Evolutionary conservation across 139 green algal genomes (phyloP).

Genomic region (Haematococcus sp.): DNA sequence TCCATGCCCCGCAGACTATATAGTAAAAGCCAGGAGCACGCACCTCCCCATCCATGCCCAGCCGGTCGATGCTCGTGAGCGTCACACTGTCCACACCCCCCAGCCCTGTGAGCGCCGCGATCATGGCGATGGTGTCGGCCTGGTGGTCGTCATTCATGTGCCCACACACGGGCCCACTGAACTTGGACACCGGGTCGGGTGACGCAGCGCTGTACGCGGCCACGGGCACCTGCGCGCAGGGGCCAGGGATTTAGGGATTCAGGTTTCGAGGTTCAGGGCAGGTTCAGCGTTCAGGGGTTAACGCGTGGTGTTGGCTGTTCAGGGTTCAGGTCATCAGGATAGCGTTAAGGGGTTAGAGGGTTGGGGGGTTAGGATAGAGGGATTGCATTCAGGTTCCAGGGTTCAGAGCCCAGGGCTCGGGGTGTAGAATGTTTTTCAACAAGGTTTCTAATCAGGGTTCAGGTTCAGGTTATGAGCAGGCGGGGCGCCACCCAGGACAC

Average conservation of each 20-base stretch:
- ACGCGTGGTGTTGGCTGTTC: no score
- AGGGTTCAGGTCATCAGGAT: no score
- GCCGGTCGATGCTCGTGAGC: conserved; percentile 68
- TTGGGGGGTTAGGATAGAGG: no score
- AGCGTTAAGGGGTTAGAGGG: no score
- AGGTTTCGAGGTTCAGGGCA: neutral
- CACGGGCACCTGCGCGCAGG: conserved; percentile 38
- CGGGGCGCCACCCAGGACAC: no score
- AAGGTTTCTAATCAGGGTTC: no score
- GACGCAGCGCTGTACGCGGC: conserved; percentile 55
- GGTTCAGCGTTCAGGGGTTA: neutral
- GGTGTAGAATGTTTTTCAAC: no score
- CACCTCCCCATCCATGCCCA: conserved; percentile 54
- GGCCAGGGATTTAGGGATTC: neutral
- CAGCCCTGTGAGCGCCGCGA: conserved; percentile 56
- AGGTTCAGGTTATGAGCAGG: no score
- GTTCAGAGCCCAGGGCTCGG: no score
- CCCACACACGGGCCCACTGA: conserved; percentile 61
- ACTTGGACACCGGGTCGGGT: conserved; percentile 73
- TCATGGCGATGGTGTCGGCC: conserved; percentile 55
- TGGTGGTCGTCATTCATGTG: conserved; percentile 87
- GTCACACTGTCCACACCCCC: conserved; percentile 39
- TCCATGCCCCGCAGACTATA: conserved; percentile 71
- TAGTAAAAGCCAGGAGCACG: no score
- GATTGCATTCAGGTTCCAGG: no score